phyloP scores from a whole-genome alignment of 768 basidiomycete species.

The Agaricus subrufescens region DNA sequence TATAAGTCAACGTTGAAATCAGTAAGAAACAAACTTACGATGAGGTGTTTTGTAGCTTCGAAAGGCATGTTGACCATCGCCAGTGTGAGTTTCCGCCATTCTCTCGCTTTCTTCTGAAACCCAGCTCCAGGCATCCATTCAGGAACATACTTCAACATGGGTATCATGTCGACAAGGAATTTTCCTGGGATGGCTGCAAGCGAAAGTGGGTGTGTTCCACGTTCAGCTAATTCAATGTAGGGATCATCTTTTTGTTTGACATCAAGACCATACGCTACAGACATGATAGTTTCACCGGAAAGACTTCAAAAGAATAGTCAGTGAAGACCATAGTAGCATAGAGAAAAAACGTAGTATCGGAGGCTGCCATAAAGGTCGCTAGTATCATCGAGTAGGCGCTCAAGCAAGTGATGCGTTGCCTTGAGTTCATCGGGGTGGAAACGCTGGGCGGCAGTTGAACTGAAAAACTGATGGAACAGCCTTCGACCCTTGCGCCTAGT shows the following conservation, averaged over 20 bases:
- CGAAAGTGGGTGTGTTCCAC: slow-evolving; percentile 15
- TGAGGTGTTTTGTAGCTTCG: slow-evolving; percentile 19
- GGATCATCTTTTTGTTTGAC: slow-evolving; percentile 26
- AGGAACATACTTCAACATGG: slow-evolving; percentile 23
- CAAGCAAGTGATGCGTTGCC: slow-evolving; percentile 23
- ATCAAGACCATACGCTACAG: slow-evolving; percentile 30
- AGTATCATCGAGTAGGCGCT: slow-evolving; percentile 23
- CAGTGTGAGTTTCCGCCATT: slow-evolving; percentile 29
- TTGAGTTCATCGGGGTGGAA: slow-evolving; percentile 22
- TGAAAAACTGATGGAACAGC: slow-evolving; percentile 26
- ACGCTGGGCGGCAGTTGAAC: slow-evolving; percentile 17
- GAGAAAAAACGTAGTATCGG: neutral
- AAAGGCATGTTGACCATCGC: slow-evolving; percentile 32
- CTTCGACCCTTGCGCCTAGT: slow-evolving; percentile 28
- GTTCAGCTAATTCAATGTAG: slow-evolving; percentile 22
- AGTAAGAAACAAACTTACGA: slow-evolving; percentile 20
- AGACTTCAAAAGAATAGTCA: slow-evolving; percentile 19
- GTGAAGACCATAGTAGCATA: neutral
- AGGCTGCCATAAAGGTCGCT: neutral
- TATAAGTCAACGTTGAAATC: neutral
- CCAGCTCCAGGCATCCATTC: slow-evolving; percentile 28
- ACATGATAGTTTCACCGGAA: slow-evolving; percentile 27
- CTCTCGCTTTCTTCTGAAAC: slow-evolving; percentile 33
- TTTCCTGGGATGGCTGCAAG: slow-evolving; percentile 22
- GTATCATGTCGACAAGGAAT: slow-evolving; percentile 27